phyloP scores from a whole-genome alignment of 2,329 filamentous ascomycete species.

The Penicillium sp. region DNA sequence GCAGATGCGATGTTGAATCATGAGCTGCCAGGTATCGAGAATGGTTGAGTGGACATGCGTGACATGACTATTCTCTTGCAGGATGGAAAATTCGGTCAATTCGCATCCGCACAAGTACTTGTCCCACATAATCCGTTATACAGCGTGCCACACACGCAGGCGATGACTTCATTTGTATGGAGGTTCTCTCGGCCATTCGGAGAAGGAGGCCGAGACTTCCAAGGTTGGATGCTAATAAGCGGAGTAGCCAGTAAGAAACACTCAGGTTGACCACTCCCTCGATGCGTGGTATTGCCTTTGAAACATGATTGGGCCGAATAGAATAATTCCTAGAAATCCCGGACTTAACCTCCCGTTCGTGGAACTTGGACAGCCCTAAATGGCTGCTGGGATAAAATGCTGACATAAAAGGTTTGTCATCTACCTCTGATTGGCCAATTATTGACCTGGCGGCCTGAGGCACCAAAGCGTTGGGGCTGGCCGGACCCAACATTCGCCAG shows the following conservation, averaged over 20 bases:
- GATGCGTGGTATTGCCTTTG: background rate
- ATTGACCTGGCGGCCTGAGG: constrained; percentile 3
- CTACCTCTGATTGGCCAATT: background rate
- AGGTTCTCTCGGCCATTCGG: background rate
- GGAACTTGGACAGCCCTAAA: background rate
- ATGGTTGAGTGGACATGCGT: background rate
- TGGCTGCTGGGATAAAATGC: background rate
- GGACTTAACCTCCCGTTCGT: background rate
- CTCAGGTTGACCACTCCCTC: background rate
- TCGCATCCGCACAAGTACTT: background rate
- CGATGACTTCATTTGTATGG: background rate
- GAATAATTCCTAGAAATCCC: background rate
- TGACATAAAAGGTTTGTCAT: constrained; percentile 1
- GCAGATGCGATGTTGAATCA: background rate
- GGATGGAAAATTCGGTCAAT: background rate
- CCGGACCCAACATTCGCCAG: constrained; percentile 24
- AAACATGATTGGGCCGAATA: background rate
- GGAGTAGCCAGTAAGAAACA: background rate
- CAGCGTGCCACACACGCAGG: background rate
- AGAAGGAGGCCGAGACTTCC: background rate
- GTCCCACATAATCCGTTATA: background rate
- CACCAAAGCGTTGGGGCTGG: constrained; percentile 26
- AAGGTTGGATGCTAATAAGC: background rate
- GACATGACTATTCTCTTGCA: background rate
- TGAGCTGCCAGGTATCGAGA: background rate